Percentiles rank a stretch among this genome's conserved stretches.
Conservation (phyloP, 305 asterid genomes). For the Fraxinus angustifolia region DNA sequence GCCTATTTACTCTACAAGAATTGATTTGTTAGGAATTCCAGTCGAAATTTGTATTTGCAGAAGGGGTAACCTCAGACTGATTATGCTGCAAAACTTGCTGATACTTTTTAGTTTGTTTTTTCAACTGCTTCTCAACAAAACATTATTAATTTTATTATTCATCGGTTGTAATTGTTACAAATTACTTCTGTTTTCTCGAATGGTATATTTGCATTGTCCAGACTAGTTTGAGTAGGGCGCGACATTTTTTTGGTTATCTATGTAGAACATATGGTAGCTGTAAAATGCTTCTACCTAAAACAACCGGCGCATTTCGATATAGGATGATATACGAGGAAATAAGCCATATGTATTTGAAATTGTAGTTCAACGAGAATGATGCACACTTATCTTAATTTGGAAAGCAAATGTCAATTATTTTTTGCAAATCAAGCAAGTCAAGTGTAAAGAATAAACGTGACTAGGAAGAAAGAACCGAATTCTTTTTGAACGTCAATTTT, state of each 20-base stretch:
- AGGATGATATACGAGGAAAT: neutral
- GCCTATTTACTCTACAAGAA: neutral
- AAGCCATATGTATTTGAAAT: neutral
- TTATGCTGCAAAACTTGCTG: too few relatives aligned
- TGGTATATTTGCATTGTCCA: neutral
- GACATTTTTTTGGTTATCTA: neutral
- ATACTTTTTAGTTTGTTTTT: too few relatives aligned
- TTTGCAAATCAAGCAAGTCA: neutral
- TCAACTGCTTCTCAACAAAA: neutral
- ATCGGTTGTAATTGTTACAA: slow-evolving; percentile 2
- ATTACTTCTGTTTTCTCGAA: neutral
- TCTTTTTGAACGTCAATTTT: neutral
- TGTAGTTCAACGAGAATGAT: neutral
- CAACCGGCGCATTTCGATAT: neutral
- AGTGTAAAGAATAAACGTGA: neutral
- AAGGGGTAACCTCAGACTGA: too few relatives aligned
- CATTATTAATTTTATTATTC: neutral
- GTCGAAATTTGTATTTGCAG: neutral
- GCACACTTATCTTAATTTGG: slow-evolving; percentile 8
- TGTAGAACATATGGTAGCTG: neutral
- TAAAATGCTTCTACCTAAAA: neutral
- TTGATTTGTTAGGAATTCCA: neutral
- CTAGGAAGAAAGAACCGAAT: slow-evolving; percentile 1
- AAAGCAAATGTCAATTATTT: neutral
- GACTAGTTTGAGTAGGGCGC: slow-evolving; percentile 9